A percentile compares a stretch with the other conserved stretches of the same genome.
Evolutionary conservation across 371 early-diverging fungal genomes (phyloP).

Genomic region (Batkoa obscura): DNA sequence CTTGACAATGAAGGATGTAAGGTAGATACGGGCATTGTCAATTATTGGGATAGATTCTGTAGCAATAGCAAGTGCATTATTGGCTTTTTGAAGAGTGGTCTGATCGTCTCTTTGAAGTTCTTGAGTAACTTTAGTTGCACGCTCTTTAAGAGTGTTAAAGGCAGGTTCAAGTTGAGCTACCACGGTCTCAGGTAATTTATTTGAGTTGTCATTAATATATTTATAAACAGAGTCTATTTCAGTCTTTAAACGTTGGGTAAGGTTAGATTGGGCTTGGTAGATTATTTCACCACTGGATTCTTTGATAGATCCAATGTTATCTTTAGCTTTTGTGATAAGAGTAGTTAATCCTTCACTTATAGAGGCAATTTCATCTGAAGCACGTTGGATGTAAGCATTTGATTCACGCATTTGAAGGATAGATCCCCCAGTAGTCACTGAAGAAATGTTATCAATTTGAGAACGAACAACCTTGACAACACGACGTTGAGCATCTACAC

Average conservation of each 20-base stretch:
- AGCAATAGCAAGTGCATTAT: neutral
- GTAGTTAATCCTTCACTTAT: neutral
- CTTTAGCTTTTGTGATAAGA: neutral
- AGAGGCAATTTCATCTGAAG: neutral
- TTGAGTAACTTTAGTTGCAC: neutral
- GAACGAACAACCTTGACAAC: neutral
- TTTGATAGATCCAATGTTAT: neutral
- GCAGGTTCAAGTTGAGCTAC: neutral
- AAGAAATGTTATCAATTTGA: neutral
- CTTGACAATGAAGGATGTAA: neutral
- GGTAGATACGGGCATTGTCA: neutral
- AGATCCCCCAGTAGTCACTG: neutral
- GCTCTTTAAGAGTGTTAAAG: neutral
- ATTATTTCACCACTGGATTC: neutral
- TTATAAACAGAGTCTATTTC: neutral
- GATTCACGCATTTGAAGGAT: neutral
- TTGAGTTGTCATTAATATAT: neutral
- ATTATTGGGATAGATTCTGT: neutral
- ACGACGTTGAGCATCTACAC: neutral
- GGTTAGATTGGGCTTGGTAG: neutral
- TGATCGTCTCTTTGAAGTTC: neutral
- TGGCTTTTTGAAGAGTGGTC: neutral
- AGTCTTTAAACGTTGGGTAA: neutral
- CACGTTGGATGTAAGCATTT: neutral
- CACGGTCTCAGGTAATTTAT: neutral